Conservation (phyloP, 2,329 filamentous ascomycete species). For the Penicillium concentricum region DNA sequence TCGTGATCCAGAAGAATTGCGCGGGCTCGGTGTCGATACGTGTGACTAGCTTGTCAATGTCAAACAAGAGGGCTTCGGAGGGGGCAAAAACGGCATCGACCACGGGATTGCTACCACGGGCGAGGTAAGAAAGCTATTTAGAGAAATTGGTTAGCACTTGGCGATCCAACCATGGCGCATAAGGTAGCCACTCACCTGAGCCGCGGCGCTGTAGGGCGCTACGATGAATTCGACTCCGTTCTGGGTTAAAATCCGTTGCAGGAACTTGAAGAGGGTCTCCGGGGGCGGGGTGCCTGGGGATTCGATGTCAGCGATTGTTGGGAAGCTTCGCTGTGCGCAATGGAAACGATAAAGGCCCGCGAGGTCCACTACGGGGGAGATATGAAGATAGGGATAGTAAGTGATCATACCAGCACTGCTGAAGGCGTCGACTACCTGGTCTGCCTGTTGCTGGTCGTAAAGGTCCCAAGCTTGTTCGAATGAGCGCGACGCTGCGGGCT, state of each 20-base stretch:
- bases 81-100: slow-evolving; percentile 77
- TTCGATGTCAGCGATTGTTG: slow-evolving; percentile 28
- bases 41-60: slow-evolving; percentile 72
- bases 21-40: slow-evolving; percentile 56
- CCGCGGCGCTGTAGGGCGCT: slow-evolving; percentile 82
- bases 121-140: slow-evolving; percentile 68
- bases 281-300: slow-evolving; percentile 65
- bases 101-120: slow-evolving; percentile 66
- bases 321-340: slow-evolving; percentile 1
- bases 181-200: slow-evolving; percentile 61
- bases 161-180: neutral
- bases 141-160: slow-evolving; percentile 3
- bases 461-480: slow-evolving; percentile 81
- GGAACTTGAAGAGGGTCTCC: slow-evolving; percentile 70
- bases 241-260: slow-evolving; percentile 71
- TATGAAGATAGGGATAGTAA: neutral
- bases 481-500: slow-evolving; percentile 63
- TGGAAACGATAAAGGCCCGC: neutral
- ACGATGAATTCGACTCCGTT: slow-evolving; percentile 73
- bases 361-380: slow-evolving; percentile 6
- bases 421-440: slow-evolving; percentile 81
- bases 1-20: slow-evolving; percentile 63
- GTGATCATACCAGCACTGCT: slow-evolving; percentile 67
- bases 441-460: slow-evolving; percentile 77
- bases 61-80: slow-evolving; percentile 81